These are phyloP conservation scores for Trichoderma aggressivum DNA, from an alignment of 2,329 filamentous ascomycete species.

Conservation along the genomic window DNA sequence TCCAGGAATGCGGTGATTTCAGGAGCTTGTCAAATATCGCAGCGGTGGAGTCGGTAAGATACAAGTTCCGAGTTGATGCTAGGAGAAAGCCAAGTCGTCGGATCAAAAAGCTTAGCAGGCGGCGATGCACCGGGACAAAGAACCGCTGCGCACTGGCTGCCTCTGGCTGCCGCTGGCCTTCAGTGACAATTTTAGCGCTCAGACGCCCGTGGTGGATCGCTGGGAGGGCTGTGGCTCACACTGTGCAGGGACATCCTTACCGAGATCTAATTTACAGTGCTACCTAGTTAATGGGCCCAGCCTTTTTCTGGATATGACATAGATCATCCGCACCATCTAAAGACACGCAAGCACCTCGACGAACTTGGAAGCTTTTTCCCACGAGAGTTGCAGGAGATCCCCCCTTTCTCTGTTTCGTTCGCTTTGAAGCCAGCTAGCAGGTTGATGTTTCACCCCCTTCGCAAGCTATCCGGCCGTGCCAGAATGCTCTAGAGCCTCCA, in stretches of 20 bases:
- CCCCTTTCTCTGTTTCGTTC: background rate
- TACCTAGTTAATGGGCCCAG: background rate
- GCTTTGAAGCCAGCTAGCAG: background rate
- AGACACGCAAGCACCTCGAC: constrained; percentile 18
- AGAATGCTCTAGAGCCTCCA: constrained; percentile 6
- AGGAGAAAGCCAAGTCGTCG: constrained; percentile 6
- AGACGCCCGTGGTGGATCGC: constrained; percentile 1
- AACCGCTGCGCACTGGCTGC: background rate
- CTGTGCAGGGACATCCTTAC: constrained; percentile 3
- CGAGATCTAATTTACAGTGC: constrained; percentile 13
- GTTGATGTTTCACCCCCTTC: background rate
- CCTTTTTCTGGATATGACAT: constrained; percentile 16
- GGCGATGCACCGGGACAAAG: background rate
- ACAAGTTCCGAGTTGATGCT: background rate
- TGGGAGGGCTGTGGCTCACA: background rate
- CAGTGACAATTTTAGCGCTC: constrained; percentile 9
- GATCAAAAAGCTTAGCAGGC: constrained; percentile 14
- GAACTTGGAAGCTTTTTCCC: constrained; percentile 1
- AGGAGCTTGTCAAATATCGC: background rate
- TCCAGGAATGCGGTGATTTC: background rate
- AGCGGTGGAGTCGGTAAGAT: background rate
- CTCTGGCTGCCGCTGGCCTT: background rate
- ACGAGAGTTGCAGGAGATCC: background rate
- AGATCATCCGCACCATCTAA: constrained; percentile 16
- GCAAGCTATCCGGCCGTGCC: background rate